These are phyloP conservation scores for Orbilia blumenaviensis DNA, from an alignment of 2,329 filamentous ascomycete genomes.

Conservation along the genomic window DNA sequence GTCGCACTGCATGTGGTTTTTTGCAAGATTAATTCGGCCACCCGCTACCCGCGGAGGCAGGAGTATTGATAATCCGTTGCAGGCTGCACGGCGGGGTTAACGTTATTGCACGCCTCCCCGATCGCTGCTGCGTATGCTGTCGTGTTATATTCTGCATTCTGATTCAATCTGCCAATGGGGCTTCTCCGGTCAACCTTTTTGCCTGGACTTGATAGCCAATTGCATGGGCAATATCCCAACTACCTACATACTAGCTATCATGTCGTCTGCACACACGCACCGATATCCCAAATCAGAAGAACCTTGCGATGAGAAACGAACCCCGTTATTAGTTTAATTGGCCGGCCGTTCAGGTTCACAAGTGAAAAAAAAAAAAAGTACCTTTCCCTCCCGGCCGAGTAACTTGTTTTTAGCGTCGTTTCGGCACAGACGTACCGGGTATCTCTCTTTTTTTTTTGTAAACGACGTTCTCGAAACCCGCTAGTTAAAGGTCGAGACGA, in stretches of 20 bases:
- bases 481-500: background rate
- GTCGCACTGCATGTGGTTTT: background rate
- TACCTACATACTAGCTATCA: too few relatives aligned
- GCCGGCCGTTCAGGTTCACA: too few relatives aligned
- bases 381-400: background rate
- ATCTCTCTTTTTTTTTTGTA: background rate
- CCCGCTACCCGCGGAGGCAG: background rate
- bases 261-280: too few relatives aligned
- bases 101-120: background rate
- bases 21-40: too few relatives aligned
- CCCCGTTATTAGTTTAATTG: too few relatives aligned
- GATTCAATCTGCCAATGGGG: background rate
- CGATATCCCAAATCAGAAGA: too few relatives aligned
- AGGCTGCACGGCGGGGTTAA: background rate
- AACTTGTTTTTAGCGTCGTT: background rate
- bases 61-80: conserved; percentile 1
- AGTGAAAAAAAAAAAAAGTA: background rate
- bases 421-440: background rate
- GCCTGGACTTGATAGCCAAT: too few relatives aligned
- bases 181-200: too few relatives aligned
- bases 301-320: too few relatives aligned
- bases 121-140: too few relatives aligned
- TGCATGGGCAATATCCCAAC: too few relatives aligned
- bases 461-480: background rate
- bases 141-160: background rate